Evolutionary conservation across 495 filamentous ascomycete genomes (phyloP).

Genomic region (Astrothelium subdiscretum): DNA sequence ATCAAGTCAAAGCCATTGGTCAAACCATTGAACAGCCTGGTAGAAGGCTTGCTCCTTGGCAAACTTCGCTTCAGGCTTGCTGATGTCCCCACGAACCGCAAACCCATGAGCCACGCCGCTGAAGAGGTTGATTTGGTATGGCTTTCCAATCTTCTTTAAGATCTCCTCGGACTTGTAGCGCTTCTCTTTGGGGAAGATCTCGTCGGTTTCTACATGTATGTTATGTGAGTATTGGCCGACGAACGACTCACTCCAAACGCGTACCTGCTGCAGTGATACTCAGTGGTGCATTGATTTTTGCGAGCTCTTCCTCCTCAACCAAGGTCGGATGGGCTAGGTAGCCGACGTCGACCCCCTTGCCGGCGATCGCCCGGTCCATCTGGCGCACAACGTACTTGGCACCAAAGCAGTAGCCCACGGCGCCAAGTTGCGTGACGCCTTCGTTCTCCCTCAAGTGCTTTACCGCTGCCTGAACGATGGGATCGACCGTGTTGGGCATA

Average conservation of each 20-base stretch:
- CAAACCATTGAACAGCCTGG: conserved; percentile 6
- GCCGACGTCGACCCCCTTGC: conserved; percentile 45
- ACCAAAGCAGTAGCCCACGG: conserved; percentile 73
- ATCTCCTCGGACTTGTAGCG: conserved; percentile 5
- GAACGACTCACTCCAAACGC: not conserved
- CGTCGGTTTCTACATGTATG: conserved; percentile 48
- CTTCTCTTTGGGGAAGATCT: conserved; percentile 55
- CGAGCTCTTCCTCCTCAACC: conserved; percentile 64
- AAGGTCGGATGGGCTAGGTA: conserved; percentile 70
- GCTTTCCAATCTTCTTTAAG: conserved; percentile 3
- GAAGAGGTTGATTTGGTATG: conserved; percentile 8
- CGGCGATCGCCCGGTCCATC: too few species aligned
- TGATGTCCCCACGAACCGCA: conserved; percentile 5
- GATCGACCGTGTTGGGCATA: conserved; percentile 47
- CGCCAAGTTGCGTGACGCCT: conserved; percentile 57
- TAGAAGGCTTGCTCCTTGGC: conserved; percentile 11
- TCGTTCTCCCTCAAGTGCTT: conserved; percentile 45
- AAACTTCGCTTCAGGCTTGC: not conserved
- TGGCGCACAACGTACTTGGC: conserved; percentile 42
- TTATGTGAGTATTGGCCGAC: not conserved
- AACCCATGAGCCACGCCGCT: conserved; percentile 9
- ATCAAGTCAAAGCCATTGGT: too few species aligned
- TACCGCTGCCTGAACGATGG: conserved; percentile 48
- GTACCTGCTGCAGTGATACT: conserved; percentile 8
- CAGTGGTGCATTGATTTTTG: conserved; percentile 35